These are phyloP conservation scores for Paraconiothyrium sp. DNA, from an alignment of 2,329 filamentous ascomycete genomes.

Conservation along the genomic window DNA sequence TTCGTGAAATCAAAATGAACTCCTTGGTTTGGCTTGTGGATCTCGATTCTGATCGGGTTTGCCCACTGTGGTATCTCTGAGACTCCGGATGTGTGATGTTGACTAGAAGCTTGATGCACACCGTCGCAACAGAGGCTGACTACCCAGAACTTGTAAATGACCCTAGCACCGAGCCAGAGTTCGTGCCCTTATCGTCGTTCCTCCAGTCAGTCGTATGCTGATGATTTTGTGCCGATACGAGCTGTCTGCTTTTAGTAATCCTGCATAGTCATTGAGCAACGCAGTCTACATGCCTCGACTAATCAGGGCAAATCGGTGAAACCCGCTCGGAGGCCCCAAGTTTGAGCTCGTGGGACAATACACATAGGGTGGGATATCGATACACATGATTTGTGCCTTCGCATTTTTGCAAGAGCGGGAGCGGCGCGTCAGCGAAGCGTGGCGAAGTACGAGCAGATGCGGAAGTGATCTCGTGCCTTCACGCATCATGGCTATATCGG, in stretches of 20 bases:
- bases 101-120: too few relatives aligned
- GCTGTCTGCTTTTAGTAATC: background rate
- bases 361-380: background rate
- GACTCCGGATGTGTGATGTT: too few relatives aligned
- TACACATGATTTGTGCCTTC: too few relatives aligned
- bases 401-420: background rate
- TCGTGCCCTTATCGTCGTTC: too few relatives aligned
- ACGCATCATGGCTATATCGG: background rate
- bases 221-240: background rate
- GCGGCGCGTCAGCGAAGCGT: background rate
- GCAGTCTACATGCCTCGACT: background rate
- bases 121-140: too few relatives aligned
- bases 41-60: background rate
- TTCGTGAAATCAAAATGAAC: background rate
- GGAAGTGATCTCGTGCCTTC: background rate
- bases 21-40: too few relatives aligned
- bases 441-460: background rate
- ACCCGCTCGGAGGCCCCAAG: background rate
- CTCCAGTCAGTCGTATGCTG: background rate
- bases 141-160: too few relatives aligned
- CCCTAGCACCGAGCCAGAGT: too few relatives aligned
- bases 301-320: background rate
- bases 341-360: background rate
- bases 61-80: too few relatives aligned
- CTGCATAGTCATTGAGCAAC: background rate